These are phyloP conservation scores for Amanita rubescens DNA, from an alignment of 768 basidiomycete species.

Conservation along the genomic window DNA sequence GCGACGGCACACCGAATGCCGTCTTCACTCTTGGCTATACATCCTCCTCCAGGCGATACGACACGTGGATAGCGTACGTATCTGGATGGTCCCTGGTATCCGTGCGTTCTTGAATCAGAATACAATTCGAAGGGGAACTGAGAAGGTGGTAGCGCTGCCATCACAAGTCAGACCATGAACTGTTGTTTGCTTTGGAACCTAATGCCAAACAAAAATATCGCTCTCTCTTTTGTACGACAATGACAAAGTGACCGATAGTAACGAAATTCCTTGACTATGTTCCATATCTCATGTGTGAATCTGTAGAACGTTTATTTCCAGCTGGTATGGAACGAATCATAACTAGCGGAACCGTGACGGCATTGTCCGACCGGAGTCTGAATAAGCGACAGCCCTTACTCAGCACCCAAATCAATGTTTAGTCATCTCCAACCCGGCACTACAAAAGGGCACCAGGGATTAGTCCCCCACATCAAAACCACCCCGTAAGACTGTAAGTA, in stretches of 20 bases:
- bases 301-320: too few species aligned
- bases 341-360: not conserved
- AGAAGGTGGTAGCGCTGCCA: not conserved
- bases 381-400: constrained; percentile 6
- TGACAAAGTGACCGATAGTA: too few species aligned
- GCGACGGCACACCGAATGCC: constrained; percentile 62
- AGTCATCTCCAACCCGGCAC: constrained; percentile 1
- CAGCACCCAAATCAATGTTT: not conserved
- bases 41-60: constrained; percentile 54
- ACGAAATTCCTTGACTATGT: too few species aligned
- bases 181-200: not conserved
- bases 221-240: too few species aligned
- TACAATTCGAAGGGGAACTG: constrained; percentile 20
- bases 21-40: constrained; percentile 63
- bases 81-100: constrained; percentile 34
- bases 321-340: too few species aligned
- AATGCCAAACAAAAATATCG: not conserved
- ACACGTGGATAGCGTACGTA: constrained; percentile 56
- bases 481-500: constrained; percentile 5
- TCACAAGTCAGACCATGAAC: not conserved
- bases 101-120: constrained; percentile 35
- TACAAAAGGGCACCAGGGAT: constrained; percentile 2
- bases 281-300: too few species aligned
- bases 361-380: constrained; percentile 3
- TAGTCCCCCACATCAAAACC: not conserved